Percentiles rank a stretch among this genome's conserved stretches.
These are phyloP conservation scores for Trichoderma afroharzianum DNA, from an alignment of 2,329 filamentous ascomycete genomes.

Conservation along the genomic window DNA sequence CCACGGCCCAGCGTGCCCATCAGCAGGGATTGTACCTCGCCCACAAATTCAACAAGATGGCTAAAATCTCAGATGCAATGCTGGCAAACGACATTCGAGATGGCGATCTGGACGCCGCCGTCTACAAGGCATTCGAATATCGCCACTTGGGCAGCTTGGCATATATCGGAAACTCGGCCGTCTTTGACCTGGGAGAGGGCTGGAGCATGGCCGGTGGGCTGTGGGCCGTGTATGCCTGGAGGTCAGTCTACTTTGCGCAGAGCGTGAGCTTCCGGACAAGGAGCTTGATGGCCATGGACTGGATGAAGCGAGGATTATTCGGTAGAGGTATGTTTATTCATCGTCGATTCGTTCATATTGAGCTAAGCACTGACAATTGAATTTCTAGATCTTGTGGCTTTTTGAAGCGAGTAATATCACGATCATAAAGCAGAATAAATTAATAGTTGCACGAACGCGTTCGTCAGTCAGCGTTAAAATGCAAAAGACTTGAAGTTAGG, in stretches of 20 bases:
- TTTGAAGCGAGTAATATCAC: neutral
- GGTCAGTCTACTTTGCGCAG: conserved; percentile 95
- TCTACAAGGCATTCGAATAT: conserved; percentile 95
- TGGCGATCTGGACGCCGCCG: conserved; percentile 84
- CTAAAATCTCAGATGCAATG: conserved; percentile 71
- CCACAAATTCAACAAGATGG: conserved; percentile 89
- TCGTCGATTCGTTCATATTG: neutral
- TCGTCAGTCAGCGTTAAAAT: neutral
- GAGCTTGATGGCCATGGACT: conserved; percentile 92
- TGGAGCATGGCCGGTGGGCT: conserved; percentile 77
- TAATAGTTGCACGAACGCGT: neutral
- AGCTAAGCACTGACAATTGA: neutral
- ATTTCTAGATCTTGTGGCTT: conserved; percentile 11
- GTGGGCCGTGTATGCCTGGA: conserved; percentile 93
- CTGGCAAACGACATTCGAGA: conserved; percentile 76
- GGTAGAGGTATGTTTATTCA: conserved; percentile 70
- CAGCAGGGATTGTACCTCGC: conserved; percentile 94
- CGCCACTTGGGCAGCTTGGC: conserved; percentile 86
- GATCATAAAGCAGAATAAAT: neutral
- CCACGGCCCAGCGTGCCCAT: conserved; percentile 92
- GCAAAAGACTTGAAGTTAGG: neutral
- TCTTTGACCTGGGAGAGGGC: conserved; percentile 83
- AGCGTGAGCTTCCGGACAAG: conserved; percentile 91
- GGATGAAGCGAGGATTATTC: conserved; percentile 94
- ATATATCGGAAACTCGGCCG: conserved; percentile 92